phyloP scores from a whole-genome alignment of 1,284 basidiomycete genomes.

The Meira miltonrushii region DNA sequence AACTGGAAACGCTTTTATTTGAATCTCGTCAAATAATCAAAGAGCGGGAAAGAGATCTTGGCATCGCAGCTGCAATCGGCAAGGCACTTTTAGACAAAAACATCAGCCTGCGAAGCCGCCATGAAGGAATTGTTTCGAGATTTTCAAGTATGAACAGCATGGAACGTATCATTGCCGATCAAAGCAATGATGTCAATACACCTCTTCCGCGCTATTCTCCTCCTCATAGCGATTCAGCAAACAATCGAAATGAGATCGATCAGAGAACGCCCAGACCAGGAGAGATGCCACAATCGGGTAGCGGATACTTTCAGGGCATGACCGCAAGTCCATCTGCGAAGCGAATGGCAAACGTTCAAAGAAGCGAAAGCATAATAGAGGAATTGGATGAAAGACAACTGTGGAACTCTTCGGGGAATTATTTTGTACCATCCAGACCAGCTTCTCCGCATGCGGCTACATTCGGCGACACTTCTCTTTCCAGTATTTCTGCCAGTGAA shows the following conservation, averaged over 20 bases:
- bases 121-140: constrained; percentile 18
- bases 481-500: constrained; percentile 20
- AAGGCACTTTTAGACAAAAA: constrained; percentile 46
- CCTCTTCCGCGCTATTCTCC: constrained; percentile 22
- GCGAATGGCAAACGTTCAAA: neutral
- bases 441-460: constrained; percentile 16
- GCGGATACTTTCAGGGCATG: neutral
- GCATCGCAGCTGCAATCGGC: constrained; percentile 42
- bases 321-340: neutral
- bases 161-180: neutral
- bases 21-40: constrained; percentile 37
- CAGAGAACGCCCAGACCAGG: constrained; percentile 8
- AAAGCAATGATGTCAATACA: neutral
- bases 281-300: neutral
- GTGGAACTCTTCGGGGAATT: neutral
- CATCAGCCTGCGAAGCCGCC: constrained; percentile 23
- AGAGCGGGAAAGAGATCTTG: constrained; percentile 38
- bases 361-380: neutral
- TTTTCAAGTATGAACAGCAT: constrained; percentile 6
- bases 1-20: constrained; percentile 36
- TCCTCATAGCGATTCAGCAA: constrained; percentile 26
- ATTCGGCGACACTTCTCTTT: constrained; percentile 14
- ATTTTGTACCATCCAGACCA: constrained; percentile 1
- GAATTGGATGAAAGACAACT: too few species aligned
- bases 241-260: constrained; percentile 1